Evolutionary conservation across 139 green algal genomes (phyloP), one percentile per base, ranked within the genome.

Genomic region (Edaphochlamys debaryana): DNA sequence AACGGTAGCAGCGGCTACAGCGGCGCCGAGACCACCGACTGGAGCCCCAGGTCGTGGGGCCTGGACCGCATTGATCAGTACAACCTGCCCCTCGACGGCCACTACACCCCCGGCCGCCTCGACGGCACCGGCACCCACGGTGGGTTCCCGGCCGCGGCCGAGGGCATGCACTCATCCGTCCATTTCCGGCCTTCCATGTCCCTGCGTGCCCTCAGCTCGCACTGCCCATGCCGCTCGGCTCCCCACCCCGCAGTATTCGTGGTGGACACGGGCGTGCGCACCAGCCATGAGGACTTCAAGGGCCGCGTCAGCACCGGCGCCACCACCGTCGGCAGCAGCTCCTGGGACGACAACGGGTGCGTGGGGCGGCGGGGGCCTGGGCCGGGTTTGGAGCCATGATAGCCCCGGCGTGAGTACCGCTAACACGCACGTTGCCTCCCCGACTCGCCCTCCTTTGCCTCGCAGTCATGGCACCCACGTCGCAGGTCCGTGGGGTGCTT

Each of bases 381-480:
- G n/a, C n/a, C n/a, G n/a, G n/a, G n/a, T n/a, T n/a, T n/a, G n/a
- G n/a, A n/a, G n/a, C n/a, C n/a, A n/a, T n/a, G n/a, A n/a, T n/a
- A n/a, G n/a, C n/a, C n/a, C n/a, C n/a, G n/a, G n/a, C n/a, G n/a
- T n/a, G n/a, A n/a, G n/a, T n/a, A n/a, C n/a, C n/a, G n/a, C n/a
- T n/a, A n/a, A n/a, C n/a, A n/a, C n/a, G n/a, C n/a, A n/a, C n/a
- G n/a, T n/a, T n/a, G n/a, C n/a, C n/a, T n/a, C n/a, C n/a, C n/a
- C n/a, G n/a, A n/a, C n/a, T n/a, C n/a, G n/a, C n/a, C n/a, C n/a
- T n/a, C n/a, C n/a, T n/a, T n/a, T n/a, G n/a, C n/a, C n/a, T n/a
- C n/a, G n/a, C n/a, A n/a, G n/a, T 13, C 92, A 95, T 63, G 93
- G 93, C 38, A 95, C 91, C 0, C 93, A 96, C 74, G 92, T 92